Evolutionary conservation across 2,329 filamentous ascomycete species (phyloP).

Genomic region (Scedosporium boydii): DNA sequence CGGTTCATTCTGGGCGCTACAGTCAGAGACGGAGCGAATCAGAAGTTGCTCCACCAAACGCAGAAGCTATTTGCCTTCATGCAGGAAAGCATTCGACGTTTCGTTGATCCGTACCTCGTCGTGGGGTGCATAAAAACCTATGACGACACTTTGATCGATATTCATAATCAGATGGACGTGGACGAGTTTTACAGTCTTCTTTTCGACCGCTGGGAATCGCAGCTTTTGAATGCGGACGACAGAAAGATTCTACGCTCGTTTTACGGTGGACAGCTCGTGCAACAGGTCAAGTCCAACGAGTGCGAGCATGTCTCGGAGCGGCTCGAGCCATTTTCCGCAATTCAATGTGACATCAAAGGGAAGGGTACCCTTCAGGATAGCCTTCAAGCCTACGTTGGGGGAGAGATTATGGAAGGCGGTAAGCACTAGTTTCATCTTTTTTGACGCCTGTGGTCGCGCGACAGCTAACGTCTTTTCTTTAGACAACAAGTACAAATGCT

Average conservation of each 20-base stretch:
- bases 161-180: conserved; percentile 91
- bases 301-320: conserved; percentile 89
- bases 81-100: conserved; percentile 71
- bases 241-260: conserved; percentile 71
- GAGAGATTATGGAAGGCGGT: conserved; percentile 91
- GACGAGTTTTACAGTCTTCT: conserved; percentile 95
- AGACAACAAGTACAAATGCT: conserved; percentile 98
- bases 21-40: conserved; percentile 46
- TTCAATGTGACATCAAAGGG: conserved; percentile 93
- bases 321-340: conserved; percentile 83
- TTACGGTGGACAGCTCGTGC: conserved; percentile 84
- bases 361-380: conserved; percentile 79
- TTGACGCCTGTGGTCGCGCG: background rate
- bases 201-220: conserved; percentile 82
- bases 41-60: conserved; percentile 65
- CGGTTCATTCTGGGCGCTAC: conserved; percentile 66
- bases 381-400: conserved; percentile 87
- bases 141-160: conserved; percentile 74
- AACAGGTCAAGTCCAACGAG: conserved; percentile 92
- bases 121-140: conserved; percentile 73
- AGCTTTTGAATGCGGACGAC: conserved; percentile 57
- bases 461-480: conserved; percentile 13
- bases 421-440: conserved; percentile 6
- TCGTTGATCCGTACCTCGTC: conserved; percentile 62
- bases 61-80: conserved; percentile 76